A percentile compares a stretch with the other conserved stretches of the same genome.
Evolutionary conservation across 2,329 filamentous ascomycete genomes (phyloP).

Genomic region (Rutstroemia sp.): DNA sequence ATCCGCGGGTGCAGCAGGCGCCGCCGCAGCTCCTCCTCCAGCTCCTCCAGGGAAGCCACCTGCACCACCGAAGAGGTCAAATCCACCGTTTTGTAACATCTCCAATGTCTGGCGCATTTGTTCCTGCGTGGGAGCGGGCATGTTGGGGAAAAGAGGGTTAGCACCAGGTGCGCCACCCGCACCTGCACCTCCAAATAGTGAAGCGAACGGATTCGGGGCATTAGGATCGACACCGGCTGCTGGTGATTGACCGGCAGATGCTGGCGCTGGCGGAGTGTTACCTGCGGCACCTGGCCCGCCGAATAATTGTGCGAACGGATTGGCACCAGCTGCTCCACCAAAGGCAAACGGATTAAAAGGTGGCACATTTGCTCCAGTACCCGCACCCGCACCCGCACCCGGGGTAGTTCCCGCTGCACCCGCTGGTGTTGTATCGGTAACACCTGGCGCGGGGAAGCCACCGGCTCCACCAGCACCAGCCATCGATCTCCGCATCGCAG

Average conservation of each 20-base stretch:
- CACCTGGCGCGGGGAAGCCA: conserved; percentile 82
- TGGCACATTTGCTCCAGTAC: conserved; percentile 10
- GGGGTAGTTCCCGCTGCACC: conserved; percentile 29
- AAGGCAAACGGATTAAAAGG: conserved; percentile 25
- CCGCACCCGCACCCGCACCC: conserved; percentile 10
- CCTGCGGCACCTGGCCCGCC: conserved; percentile 26
- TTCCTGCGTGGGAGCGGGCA: conserved; percentile 47
- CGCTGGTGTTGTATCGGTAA: conserved; percentile 73
- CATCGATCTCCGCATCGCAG: conserved; percentile 72
- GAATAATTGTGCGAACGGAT: conserved; percentile 57
- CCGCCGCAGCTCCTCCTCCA: conserved; percentile 35
- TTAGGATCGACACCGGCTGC: conserved; percentile 24
- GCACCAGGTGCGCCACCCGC: conserved; percentile 23
- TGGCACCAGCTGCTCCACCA: conserved; percentile 32
- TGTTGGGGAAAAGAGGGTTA: conserved; percentile 36
- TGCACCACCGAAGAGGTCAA: conserved; percentile 12
- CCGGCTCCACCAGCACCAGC: conserved; percentile 42
- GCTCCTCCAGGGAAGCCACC: conserved; percentile 7
- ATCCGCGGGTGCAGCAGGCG: conserved; percentile 57
- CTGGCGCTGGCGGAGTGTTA: conserved; percentile 25
- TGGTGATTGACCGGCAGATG: conserved; percentile 19
- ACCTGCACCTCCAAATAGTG: conserved; percentile 47
- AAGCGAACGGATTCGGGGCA: conserved; percentile 60
- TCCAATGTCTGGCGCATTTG: conserved; percentile 47
- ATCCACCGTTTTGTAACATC: conserved; percentile 24